Conservation (phyloP, 140 eudicot genomes). For the Ambrosia hybrid region DNA sequence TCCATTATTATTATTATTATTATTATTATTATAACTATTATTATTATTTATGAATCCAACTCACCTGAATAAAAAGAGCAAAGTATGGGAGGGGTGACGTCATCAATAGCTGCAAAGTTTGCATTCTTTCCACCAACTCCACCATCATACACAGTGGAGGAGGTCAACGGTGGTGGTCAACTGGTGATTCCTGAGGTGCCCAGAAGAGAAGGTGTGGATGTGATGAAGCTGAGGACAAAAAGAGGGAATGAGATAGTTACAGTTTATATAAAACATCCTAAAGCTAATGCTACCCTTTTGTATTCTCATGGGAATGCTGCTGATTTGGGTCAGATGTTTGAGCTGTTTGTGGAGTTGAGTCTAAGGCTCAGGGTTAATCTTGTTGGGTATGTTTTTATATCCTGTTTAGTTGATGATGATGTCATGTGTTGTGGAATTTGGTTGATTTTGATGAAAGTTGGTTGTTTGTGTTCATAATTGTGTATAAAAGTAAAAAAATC, state of each 20-base stretch:
- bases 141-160: constrained; percentile 82
- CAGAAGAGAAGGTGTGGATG: constrained; percentile 66
- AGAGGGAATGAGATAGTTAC: constrained; percentile 84
- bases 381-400: constrained; percentile 59
- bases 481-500: too few relatives aligned
- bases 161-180: constrained; percentile 52
- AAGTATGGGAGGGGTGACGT: constrained; percentile 91
- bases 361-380: constrained; percentile 86
- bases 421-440: too few relatives aligned
- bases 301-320: constrained; percentile 98
- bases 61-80: too few relatives aligned
- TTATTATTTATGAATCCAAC: constrained; percentile 39
- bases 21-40: too few relatives aligned
- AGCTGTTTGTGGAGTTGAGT: constrained; percentile 85
- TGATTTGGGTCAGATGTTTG: constrained; percentile 97
- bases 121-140: constrained; percentile 96
- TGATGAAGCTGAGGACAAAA: constrained; percentile 71
- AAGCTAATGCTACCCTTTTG: constrained; percentile 73
- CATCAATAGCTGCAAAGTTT: constrained; percentile 95
- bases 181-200: constrained; percentile 80
- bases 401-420: too few relatives aligned
- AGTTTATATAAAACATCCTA: constrained; percentile 67
- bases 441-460: too few relatives aligned
- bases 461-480: too few relatives aligned
- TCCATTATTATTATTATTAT: too few relatives aligned